A percentile compares a stretch with the other conserved stretches of the same genome.
These are phyloP conservation scores for Aspergillus ellipticus DNA, from an alignment of 495 filamentous ascomycete species.

Conservation along the genomic window DNA sequence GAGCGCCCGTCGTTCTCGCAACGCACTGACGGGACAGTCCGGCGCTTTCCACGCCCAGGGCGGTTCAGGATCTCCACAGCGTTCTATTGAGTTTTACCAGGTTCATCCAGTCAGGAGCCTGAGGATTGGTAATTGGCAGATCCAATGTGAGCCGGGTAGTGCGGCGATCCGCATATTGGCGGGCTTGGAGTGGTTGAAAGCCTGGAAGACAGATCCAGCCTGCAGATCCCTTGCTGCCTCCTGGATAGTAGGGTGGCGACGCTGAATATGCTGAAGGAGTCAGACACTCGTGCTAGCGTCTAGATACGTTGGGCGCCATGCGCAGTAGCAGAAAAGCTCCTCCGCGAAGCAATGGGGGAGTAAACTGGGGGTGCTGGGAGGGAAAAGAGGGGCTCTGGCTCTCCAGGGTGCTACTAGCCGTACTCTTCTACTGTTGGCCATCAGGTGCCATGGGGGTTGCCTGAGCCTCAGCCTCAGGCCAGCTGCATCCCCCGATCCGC, in stretches of 20 bases:
- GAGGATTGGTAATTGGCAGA: neutral
- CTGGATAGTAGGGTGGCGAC: neutral
- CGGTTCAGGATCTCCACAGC: neutral
- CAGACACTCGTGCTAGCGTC: neutral
- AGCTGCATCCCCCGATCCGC: neutral
- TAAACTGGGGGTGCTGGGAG: neutral
- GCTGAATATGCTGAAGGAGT: neutral
- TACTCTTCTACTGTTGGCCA: no score
- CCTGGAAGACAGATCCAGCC: neutral
- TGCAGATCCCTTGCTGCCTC: slow-evolving; percentile 4
- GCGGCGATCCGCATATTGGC: neutral
- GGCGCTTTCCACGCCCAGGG: neutral
- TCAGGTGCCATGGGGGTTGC: neutral
- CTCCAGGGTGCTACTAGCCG: no score
- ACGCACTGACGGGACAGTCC: neutral
- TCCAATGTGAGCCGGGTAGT: neutral
- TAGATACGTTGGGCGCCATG: neutral
- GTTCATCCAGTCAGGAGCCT: no score
- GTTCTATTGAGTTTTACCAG: no score
- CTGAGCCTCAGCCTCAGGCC: slow-evolving; percentile 1
- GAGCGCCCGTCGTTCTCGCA: slow-evolving; percentile 7
- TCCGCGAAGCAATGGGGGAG: neutral
- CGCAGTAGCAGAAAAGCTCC: neutral
- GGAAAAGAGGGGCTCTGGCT: neutral
- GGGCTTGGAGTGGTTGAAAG: neutral